These are phyloP conservation scores for Psilocybe cyanescens DNA, from an alignment of 768 basidiomycete species.

Conservation along the genomic window DNA sequence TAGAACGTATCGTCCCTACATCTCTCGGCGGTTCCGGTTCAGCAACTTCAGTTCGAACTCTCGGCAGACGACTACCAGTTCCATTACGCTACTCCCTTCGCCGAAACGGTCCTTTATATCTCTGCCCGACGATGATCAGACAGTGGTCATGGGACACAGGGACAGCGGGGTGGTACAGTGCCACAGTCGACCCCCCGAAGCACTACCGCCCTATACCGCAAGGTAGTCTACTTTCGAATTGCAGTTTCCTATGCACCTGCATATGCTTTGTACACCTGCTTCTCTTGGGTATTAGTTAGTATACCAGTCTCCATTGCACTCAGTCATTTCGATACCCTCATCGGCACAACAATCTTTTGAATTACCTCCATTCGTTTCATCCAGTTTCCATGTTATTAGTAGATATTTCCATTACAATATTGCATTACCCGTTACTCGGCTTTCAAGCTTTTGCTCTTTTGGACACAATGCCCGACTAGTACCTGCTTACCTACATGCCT, in stretches of 20 bases:
- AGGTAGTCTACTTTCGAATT: neutral
- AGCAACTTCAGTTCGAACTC: neutral
- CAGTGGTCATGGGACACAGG: conserved; percentile 1
- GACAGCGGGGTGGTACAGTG: neutral
- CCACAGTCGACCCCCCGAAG: neutral
- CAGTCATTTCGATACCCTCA: neutral
- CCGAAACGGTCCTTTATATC: neutral
- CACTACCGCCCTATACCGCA: neutral
- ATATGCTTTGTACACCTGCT: neutral
- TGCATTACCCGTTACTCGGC: too few species aligned
- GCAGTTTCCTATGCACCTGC: too few species aligned
- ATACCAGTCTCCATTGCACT: neutral
- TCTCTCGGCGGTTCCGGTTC: neutral
- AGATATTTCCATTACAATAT: neutral
- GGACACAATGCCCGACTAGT: too few species aligned
- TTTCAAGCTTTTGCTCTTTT: too few species aligned
- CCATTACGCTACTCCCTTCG: neutral
- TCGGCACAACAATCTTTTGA: neutral
- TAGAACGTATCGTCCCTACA: neutral
- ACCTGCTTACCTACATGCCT: too few species aligned
- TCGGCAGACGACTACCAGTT: neutral
- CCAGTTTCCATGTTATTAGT: neutral
- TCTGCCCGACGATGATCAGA: neutral
- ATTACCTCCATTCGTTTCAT: neutral
- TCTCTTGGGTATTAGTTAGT: neutral